These are phyloP conservation scores for Lentithecium fluviatile DNA, from an alignment of 495 filamentous ascomycete genomes.

Conservation along the genomic window DNA sequence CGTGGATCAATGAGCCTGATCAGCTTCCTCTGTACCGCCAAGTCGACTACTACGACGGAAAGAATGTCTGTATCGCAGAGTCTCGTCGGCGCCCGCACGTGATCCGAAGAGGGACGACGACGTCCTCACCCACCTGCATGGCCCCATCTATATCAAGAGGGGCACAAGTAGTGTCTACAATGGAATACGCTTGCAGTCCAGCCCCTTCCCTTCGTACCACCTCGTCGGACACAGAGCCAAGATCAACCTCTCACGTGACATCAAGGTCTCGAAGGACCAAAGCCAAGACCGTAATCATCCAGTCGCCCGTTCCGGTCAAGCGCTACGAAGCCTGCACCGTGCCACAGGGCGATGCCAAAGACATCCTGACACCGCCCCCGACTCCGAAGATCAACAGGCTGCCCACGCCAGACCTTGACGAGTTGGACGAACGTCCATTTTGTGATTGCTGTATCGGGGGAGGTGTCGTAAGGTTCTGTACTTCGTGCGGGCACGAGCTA, in stretches of 20 bases:
- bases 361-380: conserved; percentile 30
- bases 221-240: background rate
- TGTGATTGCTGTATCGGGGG: conserved; percentile 32
- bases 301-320: background rate
- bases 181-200: background rate
- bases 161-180: background rate
- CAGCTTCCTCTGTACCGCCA: conserved; percentile 16
- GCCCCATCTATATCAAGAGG: background rate
- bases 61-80: conserved; percentile 23
- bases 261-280: background rate
- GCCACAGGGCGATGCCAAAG: background rate
- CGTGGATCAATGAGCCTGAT: background rate
- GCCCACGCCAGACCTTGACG: conserved; percentile 35
- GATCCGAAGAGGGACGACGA: background rate
- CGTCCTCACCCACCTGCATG: background rate
- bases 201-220: background rate
- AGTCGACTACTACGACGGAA: conserved; percentile 22
- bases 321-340: background rate
- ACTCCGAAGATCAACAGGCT: conserved; percentile 32
- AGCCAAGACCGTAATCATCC: background rate
- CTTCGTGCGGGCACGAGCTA: conserved; percentile 15
- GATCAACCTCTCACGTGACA: background rate
- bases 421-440: conserved; percentile 25
- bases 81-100: conserved; percentile 25
- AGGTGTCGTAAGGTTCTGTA: conserved; percentile 16